phyloP scores from a whole-genome alignment of 2,329 filamentous ascomycete species.

The Pseudogymnoascus sp. region DNA sequence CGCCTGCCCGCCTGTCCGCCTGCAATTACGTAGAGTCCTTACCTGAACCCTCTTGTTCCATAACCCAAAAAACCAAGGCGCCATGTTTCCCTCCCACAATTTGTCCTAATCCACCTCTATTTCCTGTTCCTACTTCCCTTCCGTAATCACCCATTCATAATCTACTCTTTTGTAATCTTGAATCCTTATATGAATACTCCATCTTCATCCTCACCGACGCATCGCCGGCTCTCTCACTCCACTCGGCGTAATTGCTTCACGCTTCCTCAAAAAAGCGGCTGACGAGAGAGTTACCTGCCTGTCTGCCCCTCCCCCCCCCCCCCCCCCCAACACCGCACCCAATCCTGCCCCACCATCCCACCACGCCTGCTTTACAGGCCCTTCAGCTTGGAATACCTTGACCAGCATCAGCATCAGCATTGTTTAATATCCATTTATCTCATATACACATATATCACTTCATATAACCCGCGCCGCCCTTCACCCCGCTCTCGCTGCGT shows the following conservation, averaged over 20 bases:
- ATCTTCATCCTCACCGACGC: not conserved
- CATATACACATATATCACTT: not conserved
- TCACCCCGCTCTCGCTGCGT: not conserved
- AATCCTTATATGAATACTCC: not conserved
- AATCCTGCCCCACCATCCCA: slow-evolving; percentile 6
- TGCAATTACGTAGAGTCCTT: slow-evolving; percentile 2
- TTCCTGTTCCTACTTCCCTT: slow-evolving; percentile 1
- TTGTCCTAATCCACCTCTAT: not conserved
- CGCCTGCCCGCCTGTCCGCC: not conserved
- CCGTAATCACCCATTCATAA: not conserved
- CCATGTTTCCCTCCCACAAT: not conserved
- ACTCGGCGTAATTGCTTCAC: not conserved
- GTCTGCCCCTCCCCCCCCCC: not conserved
- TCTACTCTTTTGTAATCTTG: not conserved
- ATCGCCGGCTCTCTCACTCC: not conserved
- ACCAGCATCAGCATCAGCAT: slow-evolving; percentile 3
- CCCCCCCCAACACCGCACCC: not conserved
- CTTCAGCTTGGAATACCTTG: not conserved
- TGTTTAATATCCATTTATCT: slow-evolving; percentile 9
- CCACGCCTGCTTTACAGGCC: slow-evolving; percentile 4
- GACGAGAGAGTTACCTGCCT: slow-evolving; percentile 2
- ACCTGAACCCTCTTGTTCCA: not conserved
- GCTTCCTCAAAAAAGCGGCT: not conserved
- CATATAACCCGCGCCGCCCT: not conserved
- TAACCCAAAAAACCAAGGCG: not conserved